These are phyloP conservation scores for Fusarium pseudograminearum DNA, from an alignment of 2,329 filamentous ascomycete genomes.

Conservation along the genomic window DNA sequence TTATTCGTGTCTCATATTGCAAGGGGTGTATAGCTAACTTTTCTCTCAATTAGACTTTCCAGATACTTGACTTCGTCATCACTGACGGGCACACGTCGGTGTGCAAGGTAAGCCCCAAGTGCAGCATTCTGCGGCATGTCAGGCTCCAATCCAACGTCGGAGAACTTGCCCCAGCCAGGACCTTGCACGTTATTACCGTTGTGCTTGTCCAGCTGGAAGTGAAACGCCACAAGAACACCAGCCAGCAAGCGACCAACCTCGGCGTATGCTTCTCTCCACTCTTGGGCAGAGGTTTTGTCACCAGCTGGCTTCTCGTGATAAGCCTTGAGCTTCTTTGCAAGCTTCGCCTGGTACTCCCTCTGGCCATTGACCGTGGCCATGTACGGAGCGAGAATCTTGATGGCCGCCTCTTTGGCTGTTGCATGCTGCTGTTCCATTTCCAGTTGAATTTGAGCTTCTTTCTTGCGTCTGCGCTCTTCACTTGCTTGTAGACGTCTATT, in stretches of 20 bases:
- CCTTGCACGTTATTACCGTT: not conserved
- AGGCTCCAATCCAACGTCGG: not conserved
- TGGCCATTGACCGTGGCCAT: not conserved
- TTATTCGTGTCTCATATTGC: accelerated
- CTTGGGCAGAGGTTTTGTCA: not conserved
- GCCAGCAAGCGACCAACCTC: not conserved
- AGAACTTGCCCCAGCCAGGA: not conserved
- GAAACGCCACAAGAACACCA: not conserved
- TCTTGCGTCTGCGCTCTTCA: no score
- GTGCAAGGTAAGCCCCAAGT: not conserved
- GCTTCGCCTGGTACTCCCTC: not conserved
- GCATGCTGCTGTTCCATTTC: no score
- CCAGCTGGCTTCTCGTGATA: not conserved
- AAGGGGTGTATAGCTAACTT: not conserved
- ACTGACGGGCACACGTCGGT: not conserved
- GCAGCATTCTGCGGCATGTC: no score
- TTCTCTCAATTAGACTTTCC: not conserved
- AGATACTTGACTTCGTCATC: not conserved
- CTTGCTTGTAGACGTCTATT: accelerated
- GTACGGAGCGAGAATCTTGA: not conserved
- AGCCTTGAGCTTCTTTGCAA: not conserved
- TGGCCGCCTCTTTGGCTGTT: not conserved
- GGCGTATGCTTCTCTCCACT: not conserved
- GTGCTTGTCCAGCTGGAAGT: not conserved
- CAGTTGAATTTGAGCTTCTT: no score